Conservation (phyloP, 176 grass and related monocot genomes). For the Eragrostis nindensis region DNA sequence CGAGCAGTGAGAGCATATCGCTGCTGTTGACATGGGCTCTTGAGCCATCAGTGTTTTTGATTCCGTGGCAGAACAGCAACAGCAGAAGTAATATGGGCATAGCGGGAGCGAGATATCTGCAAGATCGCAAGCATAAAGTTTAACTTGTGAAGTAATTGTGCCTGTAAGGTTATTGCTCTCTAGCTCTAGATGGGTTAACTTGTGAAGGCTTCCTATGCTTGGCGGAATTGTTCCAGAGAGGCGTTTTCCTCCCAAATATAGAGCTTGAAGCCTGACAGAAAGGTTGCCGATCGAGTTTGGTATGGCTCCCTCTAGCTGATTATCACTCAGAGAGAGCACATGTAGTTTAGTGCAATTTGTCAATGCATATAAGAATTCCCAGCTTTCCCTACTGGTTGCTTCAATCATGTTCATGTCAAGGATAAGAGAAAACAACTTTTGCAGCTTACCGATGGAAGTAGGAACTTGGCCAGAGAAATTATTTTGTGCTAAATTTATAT, state of each 20-base stretch:
- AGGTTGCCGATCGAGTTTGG: constrained; percentile 26
- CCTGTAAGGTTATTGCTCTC: too few species aligned
- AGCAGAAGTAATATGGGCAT: too few species aligned
- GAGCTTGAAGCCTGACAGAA: not conserved
- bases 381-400: not conserved
- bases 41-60: not conserved
- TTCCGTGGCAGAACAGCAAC: not conserved
- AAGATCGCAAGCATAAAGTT: too few species aligned
- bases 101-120: too few species aligned
- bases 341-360: constrained; percentile 21
- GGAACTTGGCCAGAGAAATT: constrained; percentile 37
- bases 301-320: not conserved
- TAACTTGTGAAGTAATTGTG: too few species aligned
- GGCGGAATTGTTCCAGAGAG: constrained; percentile 30
- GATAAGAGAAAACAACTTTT: not conserved
- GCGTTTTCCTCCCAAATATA: constrained; percentile 3
- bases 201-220: constrained; percentile 37
- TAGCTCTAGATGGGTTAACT: too few species aligned
- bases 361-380: constrained; percentile 35
- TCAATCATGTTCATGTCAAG: constrained; percentile 24
- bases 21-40: not conserved
- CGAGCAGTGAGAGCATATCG: not conserved
- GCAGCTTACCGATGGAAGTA: constrained; percentile 19
- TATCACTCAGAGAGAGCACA: not conserved
- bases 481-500: not conserved